phyloP scores from a whole-genome alignment of 768 basidiomycete genomes.

The Boletus vinaceobasis region DNA sequence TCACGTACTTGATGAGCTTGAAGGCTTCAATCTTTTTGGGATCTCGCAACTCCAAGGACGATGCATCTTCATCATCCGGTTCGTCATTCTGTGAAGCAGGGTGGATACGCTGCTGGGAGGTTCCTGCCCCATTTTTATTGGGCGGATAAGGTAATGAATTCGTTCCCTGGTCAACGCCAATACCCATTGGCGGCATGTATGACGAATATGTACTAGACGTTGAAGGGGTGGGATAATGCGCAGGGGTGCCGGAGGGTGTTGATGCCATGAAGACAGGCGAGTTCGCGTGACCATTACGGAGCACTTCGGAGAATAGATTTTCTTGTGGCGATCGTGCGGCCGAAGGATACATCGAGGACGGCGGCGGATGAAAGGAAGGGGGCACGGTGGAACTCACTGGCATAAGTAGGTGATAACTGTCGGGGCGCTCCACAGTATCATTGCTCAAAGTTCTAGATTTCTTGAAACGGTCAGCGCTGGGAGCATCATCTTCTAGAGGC shows the following conservation, averaged over 20 bases:
- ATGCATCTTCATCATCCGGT: constrained; percentile 51
- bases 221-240: constrained; percentile 43
- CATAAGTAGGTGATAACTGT: constrained; percentile 54
- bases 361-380: constrained; percentile 28
- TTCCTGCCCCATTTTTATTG: constrained; percentile 24
- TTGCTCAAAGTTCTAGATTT: constrained; percentile 42
- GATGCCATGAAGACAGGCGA: constrained; percentile 64
- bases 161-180: constrained; percentile 54
- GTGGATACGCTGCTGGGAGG: constrained; percentile 25
- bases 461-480: constrained; percentile 40
- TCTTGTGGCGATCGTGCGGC: constrained; percentile 44
- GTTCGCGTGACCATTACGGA: constrained; percentile 45
- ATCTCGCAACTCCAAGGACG: constrained; percentile 40
- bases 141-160: constrained; percentile 49
- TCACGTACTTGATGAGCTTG: constrained; percentile 71
- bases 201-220: constrained; percentile 32
- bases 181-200: constrained; percentile 57
- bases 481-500: constrained; percentile 29
- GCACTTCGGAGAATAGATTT: constrained; percentile 58
- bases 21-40: constrained; percentile 76
- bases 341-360: constrained; percentile 44
- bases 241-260: constrained; percentile 38
- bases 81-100: constrained; percentile 36
- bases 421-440: constrained; percentile 38
- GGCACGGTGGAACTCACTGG: constrained; percentile 46